Evolutionary conservation across 805 yeast species (phyloP).

Genomic region (Deakozyma indianensis): DNA sequence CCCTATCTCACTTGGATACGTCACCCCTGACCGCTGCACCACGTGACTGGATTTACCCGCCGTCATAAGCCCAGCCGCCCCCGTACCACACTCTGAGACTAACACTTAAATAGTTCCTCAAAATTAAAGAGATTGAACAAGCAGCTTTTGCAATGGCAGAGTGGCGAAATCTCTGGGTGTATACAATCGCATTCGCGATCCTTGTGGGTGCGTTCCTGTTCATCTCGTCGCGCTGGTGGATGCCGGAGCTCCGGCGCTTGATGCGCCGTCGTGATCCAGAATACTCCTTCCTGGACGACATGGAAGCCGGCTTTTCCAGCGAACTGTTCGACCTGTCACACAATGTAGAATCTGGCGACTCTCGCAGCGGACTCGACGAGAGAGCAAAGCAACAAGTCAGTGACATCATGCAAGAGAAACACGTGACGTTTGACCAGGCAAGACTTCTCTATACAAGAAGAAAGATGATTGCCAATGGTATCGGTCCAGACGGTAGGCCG

Average conservation of each 20-base stretch:
- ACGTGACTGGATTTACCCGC: no score
- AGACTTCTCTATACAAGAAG: conserved; percentile 35
- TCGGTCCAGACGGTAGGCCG: conserved; percentile 55
- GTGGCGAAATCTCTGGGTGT: neutral
- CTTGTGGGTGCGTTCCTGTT: neutral
- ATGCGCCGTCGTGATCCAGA: neutral
- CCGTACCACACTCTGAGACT: no score
- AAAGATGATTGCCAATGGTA: conserved; percentile 34
- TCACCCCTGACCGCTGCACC: no score
- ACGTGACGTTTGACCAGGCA: conserved; percentile 55
- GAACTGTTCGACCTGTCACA: conserved; percentile 39
- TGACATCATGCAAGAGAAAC: conserved; percentile 36
- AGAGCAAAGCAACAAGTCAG: conserved; percentile 36
- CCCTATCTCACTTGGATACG: no score
- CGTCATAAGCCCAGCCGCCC: no score
- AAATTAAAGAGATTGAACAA: no score
- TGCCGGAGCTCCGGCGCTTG: neutral
- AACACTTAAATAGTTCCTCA: no score
- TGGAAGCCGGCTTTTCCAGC: conserved; percentile 46
- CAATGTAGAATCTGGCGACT: conserved; percentile 33
- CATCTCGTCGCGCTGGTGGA: neutral
- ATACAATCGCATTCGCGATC: neutral
- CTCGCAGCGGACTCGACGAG: conserved; percentile 48
- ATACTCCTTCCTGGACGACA: conserved; percentile 30
- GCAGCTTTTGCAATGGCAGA: no score